Base-by-base conservation (phyloP, 495 filamentous ascomycete species). In the Cudoniella acicularis region DNA sequence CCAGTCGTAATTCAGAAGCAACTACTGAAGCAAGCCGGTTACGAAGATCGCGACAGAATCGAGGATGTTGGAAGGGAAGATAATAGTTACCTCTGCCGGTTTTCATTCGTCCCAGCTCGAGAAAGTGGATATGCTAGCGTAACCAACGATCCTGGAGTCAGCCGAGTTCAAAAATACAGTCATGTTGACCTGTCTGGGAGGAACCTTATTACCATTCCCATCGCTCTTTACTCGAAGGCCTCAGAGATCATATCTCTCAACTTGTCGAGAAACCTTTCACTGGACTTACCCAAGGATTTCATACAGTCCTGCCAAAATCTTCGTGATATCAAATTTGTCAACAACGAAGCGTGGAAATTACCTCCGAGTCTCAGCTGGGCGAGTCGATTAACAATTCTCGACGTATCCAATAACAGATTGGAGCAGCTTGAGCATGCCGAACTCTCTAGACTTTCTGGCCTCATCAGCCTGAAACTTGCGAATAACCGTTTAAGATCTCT, bases 51-150 rank as follows among this genome's bases (percentile, higher is more conserved):
- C 21, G 95, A 99, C 68, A 83, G 83, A 41, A 84, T 98, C 43
- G 93, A 97, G 66, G 94, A 97, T 57, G 85, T 99, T 52, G 94
- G 94, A n/a, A 84, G 94, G 46, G 94, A 99, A 70, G 94, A 99
- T 71, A 95, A 97, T 71, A 93, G 92, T 65, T 98, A 98, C 64
- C 79, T 99, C 6, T 92, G 92, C 65, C 90, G 94, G 8, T 98
- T 98, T 73, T 89, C 91, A 22, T 99, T 98, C 69, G 77, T 96
- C 50, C 91, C 93, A 10, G 88, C 87, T 10, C 88, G 90, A 59
- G 84, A 96, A 65, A 90, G 84, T 70, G 89, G 90, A n/a, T 92
- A 89, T 69, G 74, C 77, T 25, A 68, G 73, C 46, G 64, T 66
- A 25, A 70, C 73, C 2, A 73, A 87, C 57, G 92, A 98, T 49